Base-by-base conservation (phyloP, 768 basidiomycete species). In the Cystobasidium ongulense region DNA sequence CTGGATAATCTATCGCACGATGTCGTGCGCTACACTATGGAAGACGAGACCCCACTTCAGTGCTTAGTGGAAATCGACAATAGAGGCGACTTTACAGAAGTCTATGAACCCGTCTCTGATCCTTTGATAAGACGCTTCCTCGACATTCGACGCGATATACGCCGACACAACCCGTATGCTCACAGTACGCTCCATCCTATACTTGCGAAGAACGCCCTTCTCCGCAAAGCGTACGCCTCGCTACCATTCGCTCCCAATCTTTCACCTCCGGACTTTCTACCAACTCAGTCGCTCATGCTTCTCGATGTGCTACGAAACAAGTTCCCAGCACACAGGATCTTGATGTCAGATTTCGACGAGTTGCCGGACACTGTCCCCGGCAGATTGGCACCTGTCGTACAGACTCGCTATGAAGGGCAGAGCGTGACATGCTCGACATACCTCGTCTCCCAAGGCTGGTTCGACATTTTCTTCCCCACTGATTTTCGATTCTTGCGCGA, bases 401-500 rank as follows among this genome's bases (percentile, higher is more conserved):
- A 99, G 82, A 97, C 96, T 29, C 87, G 92, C 64, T 88, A 90
- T 80, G 87, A 86, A 54, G 89, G 89, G 33, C 73, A 78, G 73
- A 78, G 76, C 4, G 89, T 98, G 1, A 90, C 96, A 2, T 93
- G 91, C 78, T 85, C 88, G 75, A 97, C 91, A 17, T 85, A 96
- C 72, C 87, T 95, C 77, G 96, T 99, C 73, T 88, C 88, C 78
- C 95, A 90, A 79, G 96, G 96, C 8, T 94, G 88, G 83, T 99
- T 99, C 81, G 96, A 99, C 81, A 98, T 98, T 75, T 91, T 99
- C 84, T 99, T 99, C 83, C 96, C 96, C 11, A 98, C 95, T 15
- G 84, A 91, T 80, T 97, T 97, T 76, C 86, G 86, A 65, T 85
- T 85, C 25, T 84, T 98, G 67, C 84, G 90, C 59, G 91, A 95